These are phyloP conservation scores for Chrysopogon serrulatus DNA, from an alignment of 176 grass and related monocot species.

Conservation along the genomic window DNA sequence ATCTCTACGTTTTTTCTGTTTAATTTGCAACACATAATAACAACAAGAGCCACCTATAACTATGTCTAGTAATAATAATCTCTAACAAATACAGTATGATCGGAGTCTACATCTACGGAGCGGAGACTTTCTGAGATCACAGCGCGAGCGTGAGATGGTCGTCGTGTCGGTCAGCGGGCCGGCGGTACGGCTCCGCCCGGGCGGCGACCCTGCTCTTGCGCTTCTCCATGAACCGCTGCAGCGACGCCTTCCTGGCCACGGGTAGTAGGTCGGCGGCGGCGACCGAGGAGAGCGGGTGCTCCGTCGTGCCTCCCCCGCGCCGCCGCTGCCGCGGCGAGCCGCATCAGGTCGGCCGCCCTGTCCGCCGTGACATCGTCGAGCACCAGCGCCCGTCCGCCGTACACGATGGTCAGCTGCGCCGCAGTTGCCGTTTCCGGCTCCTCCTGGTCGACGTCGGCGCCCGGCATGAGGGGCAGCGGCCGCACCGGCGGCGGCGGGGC, in stretches of 20 bases:
- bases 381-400: neutral
- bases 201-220: constrained; percentile 42
- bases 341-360: neutral
- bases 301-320: neutral
- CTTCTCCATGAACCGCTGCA: constrained; percentile 69
- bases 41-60: no score
- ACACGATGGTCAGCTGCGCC: neutral
- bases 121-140: neutral
- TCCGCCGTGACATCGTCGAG: neutral
- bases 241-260: constrained; percentile 51
- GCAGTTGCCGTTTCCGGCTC: neutral
- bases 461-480: constrained; percentile 19
- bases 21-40: no score
- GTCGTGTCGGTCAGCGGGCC: neutral
- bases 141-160: constrained; percentile 11
- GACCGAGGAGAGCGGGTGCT: neutral
- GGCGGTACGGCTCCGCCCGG: constrained; percentile 18
- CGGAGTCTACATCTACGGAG: no score
- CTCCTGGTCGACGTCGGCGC: neutral
- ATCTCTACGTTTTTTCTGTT: no score
- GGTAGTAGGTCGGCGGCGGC: constrained; percentile 53
- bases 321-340: neutral
- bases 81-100: neutral
- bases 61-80: no score
- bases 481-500: neutral